These are phyloP conservation scores for Wakefieldia striispora DNA, from an alignment of 768 basidiomycete species.

Conservation along the genomic window DNA sequence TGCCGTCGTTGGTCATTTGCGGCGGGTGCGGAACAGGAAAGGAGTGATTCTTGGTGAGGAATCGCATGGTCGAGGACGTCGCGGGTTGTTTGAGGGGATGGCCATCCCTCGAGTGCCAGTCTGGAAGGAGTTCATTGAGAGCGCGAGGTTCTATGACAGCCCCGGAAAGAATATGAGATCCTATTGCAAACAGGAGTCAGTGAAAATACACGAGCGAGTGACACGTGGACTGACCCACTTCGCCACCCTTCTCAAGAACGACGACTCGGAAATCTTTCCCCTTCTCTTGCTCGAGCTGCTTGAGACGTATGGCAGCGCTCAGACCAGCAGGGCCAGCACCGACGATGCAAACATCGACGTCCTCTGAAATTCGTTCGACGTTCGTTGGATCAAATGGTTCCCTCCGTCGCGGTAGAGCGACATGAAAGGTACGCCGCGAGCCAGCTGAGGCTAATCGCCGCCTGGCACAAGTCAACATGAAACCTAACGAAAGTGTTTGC, in stretches of 20 bases:
- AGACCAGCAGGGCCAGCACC: conserved; percentile 95
- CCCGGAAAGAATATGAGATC: conserved; percentile 93
- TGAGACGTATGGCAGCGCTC: conserved; percentile 92
- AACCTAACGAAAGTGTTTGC: too few species aligned
- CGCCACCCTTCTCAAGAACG: conserved; percentile 91
- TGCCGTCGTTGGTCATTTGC: conserved; percentile 93
- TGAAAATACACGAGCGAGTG: background rate
- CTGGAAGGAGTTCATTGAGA: conserved; percentile 85
- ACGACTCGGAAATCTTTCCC: conserved; percentile 86
- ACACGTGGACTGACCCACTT: conserved; percentile 66
- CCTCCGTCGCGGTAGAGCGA: conserved; percentile 15
- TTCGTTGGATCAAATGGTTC: conserved; percentile 50
- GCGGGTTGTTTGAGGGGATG: conserved; percentile 85
- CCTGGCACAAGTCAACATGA: conserved; percentile 7
- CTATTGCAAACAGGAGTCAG: conserved; percentile 38
- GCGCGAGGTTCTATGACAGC: conserved; percentile 93
- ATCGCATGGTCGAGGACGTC: conserved; percentile 79
- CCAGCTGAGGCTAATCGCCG: conserved; percentile 1
- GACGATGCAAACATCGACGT: conserved; percentile 96
- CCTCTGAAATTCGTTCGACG: conserved; percentile 84
- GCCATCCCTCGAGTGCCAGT: conserved; percentile 64
- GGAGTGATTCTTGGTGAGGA: conserved; percentile 64
- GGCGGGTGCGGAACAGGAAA: conserved; percentile 93
- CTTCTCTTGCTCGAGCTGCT: conserved; percentile 82
- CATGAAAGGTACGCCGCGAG: conserved; percentile 18